These are phyloP conservation scores for Cucumis sativus DNA, from an alignment of 306 rosid genomes.

Conservation along the genomic window Cucumber_9930_V3 NC_026659.2:3146501-3147000, in stretches of 20 bases:
- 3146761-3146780: not conserved
- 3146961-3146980: constrained; percentile 50
- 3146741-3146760: not conserved
- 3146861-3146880: constrained; percentile 77
- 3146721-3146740: constrained; percentile 8
- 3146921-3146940: constrained; percentile 76
- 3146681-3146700: constrained; percentile 6
- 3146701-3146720: constrained; percentile 15
- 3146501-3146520: constrained; percentile 1
- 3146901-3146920: constrained; percentile 58
- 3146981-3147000: not conserved
- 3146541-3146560: constrained; percentile 62
- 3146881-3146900: constrained; percentile 67
- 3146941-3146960: constrained; percentile 41
- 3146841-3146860: constrained; percentile 73
- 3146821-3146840: constrained; percentile 49
- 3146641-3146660: constrained; percentile 1
- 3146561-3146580: constrained; percentile 30
- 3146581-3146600: constrained; percentile 24
- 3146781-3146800: constrained; percentile 9
- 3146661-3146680: constrained; percentile 7
- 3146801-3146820: constrained; percentile 19
- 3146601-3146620: constrained; percentile 62
- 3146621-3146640: constrained; percentile 52
- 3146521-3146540: constrained; percentile 20